Percentiles rank a stretch among this genome's conserved stretches.
phyloP scores from a whole-genome alignment of 176 grass and related monocot genomes.

The Musa schizocarpa region DNA sequence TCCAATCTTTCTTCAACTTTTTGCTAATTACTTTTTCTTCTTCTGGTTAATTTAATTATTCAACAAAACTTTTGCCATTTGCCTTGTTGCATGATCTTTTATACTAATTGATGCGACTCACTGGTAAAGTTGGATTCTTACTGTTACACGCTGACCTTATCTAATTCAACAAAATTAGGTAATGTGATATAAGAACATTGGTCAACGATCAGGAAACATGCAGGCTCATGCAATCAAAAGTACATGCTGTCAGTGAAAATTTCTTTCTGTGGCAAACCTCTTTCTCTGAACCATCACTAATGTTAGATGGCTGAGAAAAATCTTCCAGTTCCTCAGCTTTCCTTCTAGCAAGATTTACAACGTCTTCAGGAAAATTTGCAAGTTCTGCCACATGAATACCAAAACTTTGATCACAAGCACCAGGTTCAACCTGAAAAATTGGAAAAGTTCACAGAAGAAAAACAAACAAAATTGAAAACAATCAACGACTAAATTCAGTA shows the following conservation, averaged over 20 bases:
- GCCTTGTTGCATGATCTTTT: no score
- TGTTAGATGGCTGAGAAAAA: constrained; percentile 48
- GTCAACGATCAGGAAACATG: neutral
- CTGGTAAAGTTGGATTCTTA: no score
- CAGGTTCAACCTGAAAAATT: constrained; percentile 70
- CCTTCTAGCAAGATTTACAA: constrained; percentile 72
- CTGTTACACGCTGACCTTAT: no score
- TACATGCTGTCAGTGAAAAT: neutral
- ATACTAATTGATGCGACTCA: no score
- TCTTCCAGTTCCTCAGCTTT: constrained; percentile 97
- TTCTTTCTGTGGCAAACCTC: constrained; percentile 40
- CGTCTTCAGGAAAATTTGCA: constrained; percentile 90
- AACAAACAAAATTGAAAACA: neutral
- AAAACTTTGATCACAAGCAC: constrained; percentile 95
- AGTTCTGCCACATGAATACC: constrained; percentile 98
- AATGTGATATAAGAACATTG: neutral
- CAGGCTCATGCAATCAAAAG: neutral
- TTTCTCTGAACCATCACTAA: constrained; percentile 35
- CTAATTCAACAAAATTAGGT: neutral
- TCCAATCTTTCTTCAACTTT: no score
- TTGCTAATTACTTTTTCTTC: no score
- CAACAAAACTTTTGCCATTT: no score
- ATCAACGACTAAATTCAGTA: no score
- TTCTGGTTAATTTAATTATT: no score
- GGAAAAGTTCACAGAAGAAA: constrained; percentile 13